These are phyloP conservation scores for Phaeosphaeria sp. DNA, from an alignment of 2,329 filamentous ascomycete species.

Conservation along the genomic window DNA sequence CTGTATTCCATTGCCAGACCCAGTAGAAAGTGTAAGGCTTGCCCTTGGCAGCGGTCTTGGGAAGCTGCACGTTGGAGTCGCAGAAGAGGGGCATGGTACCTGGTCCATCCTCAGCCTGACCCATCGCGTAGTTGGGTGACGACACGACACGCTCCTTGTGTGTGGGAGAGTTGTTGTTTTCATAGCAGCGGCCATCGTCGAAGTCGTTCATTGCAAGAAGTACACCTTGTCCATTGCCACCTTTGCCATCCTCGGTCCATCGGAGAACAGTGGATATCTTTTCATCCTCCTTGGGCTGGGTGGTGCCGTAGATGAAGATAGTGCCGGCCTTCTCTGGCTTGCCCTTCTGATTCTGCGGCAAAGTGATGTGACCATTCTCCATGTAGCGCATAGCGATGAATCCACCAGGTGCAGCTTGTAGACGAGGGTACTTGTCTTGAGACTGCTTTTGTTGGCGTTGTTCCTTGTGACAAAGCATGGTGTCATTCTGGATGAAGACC, in stretches of 20 bases:
- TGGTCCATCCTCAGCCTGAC: slow-evolving; percentile 47
- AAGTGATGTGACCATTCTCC: slow-evolving; percentile 59
- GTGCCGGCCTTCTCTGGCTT: slow-evolving; percentile 55
- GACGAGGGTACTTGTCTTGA: slow-evolving; percentile 63
- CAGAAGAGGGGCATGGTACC: slow-evolving; percentile 69
- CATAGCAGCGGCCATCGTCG: slow-evolving; percentile 90
- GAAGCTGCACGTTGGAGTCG: slow-evolving; percentile 81
- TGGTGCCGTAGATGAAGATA: slow-evolving; percentile 59
- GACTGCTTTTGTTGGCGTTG: slow-evolving; percentile 66
- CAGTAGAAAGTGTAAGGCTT: slow-evolving; percentile 85
- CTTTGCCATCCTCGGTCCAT: slow-evolving; percentile 82
- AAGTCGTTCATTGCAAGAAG: slow-evolving; percentile 81
- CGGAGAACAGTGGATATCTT: slow-evolving; percentile 70
- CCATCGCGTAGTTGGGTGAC: slow-evolving; percentile 62
- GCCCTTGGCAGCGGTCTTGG: slow-evolving; percentile 66
- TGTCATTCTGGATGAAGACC: slow-evolving; percentile 57
- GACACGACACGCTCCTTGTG: slow-evolving; percentile 64
- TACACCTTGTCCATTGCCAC: slow-evolving; percentile 77
- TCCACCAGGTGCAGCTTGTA: slow-evolving; percentile 61
- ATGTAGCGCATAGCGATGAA: slow-evolving; percentile 58
- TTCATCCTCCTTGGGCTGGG: slow-evolving; percentile 59
- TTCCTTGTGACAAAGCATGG: slow-evolving; percentile 67
- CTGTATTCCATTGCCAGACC: slow-evolving; percentile 86
- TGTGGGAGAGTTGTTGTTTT: slow-evolving; percentile 68
- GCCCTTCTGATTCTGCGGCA: slow-evolving; percentile 46